Evolutionary conservation across 495 filamentous ascomycete genomes (phyloP), one percentile per base, ranked within the genome.

Genomic region (Penicillium soppii): DNA sequence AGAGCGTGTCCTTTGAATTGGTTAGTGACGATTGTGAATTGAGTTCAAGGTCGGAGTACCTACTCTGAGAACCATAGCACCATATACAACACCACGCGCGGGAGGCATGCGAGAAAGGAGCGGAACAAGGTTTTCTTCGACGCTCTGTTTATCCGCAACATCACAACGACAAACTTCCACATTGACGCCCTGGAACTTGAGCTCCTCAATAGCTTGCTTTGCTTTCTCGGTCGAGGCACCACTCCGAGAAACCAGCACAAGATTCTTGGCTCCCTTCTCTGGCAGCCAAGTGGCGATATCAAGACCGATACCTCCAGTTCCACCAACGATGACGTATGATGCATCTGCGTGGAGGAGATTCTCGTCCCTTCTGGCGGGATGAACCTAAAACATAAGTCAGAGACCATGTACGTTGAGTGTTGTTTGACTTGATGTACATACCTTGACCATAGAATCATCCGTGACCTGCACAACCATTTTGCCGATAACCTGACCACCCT

Each of bases 371-470:
- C 57, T 43, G 2, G 59, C 62, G 4, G 62, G 65, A 48, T 61
- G 50, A 10, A 63, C 65, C 69, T 63, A 26, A 3, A 38, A 8
- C 15, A 12, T 1, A 8, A 9, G 47, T 40, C 50, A 50, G 35
- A 48, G 7, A 16, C 17, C 5, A 29, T 17, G 4, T 3, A 4
- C 1, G 1, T 6, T n/a, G 16, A 16, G 1, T 12, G 19, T 17
- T 12, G 37, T 5, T 66, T 43, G 3, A 39, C 13, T 16, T 21
- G 13, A 25, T 4, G 33, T 23, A 19, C 22, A 61, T 65, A 47
- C 76, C 73, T 86, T 87, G 13, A 88, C 68, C 22, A 85, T 68
- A 0, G 86, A 72, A 51, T 87, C 82, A 7, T 85, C 74, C 0
- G 81, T 83, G 5, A 71, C 57, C 8, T 51, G 43, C 1, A 61